Base-by-base conservation (phyloP, 176 grass and related monocot species). In the Microstegium vimineum region DNA sequence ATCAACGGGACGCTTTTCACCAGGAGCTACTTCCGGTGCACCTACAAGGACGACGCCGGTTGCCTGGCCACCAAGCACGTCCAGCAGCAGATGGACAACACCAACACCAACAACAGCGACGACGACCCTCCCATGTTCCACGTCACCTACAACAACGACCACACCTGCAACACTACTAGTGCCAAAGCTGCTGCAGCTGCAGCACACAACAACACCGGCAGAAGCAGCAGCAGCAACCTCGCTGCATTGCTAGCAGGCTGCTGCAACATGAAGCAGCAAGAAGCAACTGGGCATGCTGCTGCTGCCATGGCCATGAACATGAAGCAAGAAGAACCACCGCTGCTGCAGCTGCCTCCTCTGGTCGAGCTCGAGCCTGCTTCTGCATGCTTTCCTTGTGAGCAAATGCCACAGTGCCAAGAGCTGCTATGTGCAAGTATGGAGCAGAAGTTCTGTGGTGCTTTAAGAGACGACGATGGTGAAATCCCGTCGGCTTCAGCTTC, bases 1-100 rank as follows among this genome's bases (percentile, higher is more conserved):
- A 90, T 90, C 12, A 86, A 90, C 79, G 68, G 68, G 5, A 4
- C 38, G 12, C 0, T 3, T 11, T 13, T 43, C 68, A 71, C n/a
- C 17, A 84, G 73, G 74, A 84, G 63, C 73, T 84, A 84, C 49
- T 77, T 77, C 64, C 42, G 82, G 64, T 84, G 83, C 17, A 78
- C 35, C 36, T 85, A 85, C 66, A 85, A 35, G 52, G 22, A 28
- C 11, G 83, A 78, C 65, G 70, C 16, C 2, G 74, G 83, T 1
- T 85, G 83, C 66, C 22, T 0, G 26, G 74, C 83, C 14, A 77
- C 51, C 3, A 85, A 78, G 37, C 52, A 78, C 11, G 30, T 85
- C 65, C 74, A 85, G 22, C 74, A 85, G 22, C 83, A 78, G 5
- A 20, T 28, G 32, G 43, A 85, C 22, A 22, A 34, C 42, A 16